Evolutionary conservation across 78 protist genomes (phyloP).

Genomic region (Guillardia theta): DNA sequence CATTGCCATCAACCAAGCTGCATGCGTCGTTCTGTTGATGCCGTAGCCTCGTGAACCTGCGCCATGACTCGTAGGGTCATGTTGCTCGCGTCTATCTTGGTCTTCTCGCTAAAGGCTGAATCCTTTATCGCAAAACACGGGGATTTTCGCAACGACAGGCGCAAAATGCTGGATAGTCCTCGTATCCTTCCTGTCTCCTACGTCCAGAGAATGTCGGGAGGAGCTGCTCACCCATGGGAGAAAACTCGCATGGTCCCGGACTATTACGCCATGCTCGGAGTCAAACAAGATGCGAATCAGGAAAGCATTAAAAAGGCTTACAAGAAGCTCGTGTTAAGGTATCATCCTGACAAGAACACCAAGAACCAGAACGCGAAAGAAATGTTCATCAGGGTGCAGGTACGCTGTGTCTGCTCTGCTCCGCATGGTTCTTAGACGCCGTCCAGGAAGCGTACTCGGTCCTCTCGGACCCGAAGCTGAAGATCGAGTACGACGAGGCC

Average conservation of each 20-base stretch:
- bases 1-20: too few relatives aligned
- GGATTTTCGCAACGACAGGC: too few relatives aligned
- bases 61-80: too few relatives aligned
- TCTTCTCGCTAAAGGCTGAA: too few relatives aligned
- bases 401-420: not conserved
- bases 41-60: too few relatives aligned
- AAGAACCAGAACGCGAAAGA: not conserved
- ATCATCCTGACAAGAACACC: not conserved
- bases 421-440: not conserved
- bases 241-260: not conserved
- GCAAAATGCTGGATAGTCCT: too few relatives aligned
- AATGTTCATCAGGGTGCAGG: not conserved
- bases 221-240: not conserved
- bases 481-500: not conserved
- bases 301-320: not conserved
- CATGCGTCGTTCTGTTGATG: too few relatives aligned
- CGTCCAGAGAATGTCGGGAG: too few relatives aligned
- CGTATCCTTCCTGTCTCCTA: too few relatives aligned
- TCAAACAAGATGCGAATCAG: not conserved
- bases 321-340: not conserved
- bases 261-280: not conserved
- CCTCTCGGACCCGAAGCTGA: not conserved
- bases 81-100: too few relatives aligned
- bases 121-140: too few relatives aligned
- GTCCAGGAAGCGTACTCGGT: not conserved